Percentiles rank a stretch among this genome's conserved stretches.
phyloP scores from a whole-genome alignment of 2,329 filamentous ascomycete genomes.

The Colletotrichum graminicola region DNA sequence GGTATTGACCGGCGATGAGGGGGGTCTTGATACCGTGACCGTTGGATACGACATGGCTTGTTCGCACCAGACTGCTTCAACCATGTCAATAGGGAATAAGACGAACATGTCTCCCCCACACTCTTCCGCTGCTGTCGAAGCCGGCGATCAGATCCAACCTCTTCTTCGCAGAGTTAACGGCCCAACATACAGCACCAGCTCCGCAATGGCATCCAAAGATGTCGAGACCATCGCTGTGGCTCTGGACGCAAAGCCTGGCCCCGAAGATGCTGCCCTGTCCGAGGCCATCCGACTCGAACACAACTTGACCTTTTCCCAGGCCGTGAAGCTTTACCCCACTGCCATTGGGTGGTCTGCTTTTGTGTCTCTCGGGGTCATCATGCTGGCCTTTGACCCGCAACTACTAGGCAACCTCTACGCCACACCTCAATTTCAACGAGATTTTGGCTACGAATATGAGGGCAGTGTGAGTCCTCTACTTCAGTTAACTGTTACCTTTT shows the following conservation, averaged over 20 bases:
- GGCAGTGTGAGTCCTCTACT: constrained; percentile 47
- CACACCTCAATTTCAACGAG: constrained; percentile 67
- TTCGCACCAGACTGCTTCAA: background rate
- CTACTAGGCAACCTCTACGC: constrained; percentile 73
- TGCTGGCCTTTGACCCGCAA: constrained; percentile 74
- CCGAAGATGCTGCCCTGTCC: constrained; percentile 45
- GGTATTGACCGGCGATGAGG: constrained; percentile 27
- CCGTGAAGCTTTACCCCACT: constrained; percentile 58
- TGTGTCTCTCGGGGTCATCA: constrained; percentile 71
- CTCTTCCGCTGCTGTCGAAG: background rate
- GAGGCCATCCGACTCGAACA: constrained; percentile 57
- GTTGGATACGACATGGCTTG: constrained; percentile 5
- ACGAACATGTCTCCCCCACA: constrained; percentile 22
- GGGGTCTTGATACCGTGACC: constrained; percentile 16
- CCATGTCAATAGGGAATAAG: constrained; percentile 13
- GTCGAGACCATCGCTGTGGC: constrained; percentile 6
- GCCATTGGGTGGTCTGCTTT: constrained; percentile 68
- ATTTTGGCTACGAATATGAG: constrained; percentile 66
- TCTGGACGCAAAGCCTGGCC: constrained; percentile 15
- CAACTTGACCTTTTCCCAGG: constrained; percentile 53
- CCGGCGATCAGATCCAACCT: constrained; percentile 31
- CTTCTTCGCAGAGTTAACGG: constrained; percentile 7
- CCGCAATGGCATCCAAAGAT: constrained; percentile 29
- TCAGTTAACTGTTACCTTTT: background rate
- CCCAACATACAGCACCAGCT: background rate